These are phyloP conservation scores for Cercis canadensis DNA, from an alignment of 306 rosid genomes.

Conservation along the genomic window DNA sequence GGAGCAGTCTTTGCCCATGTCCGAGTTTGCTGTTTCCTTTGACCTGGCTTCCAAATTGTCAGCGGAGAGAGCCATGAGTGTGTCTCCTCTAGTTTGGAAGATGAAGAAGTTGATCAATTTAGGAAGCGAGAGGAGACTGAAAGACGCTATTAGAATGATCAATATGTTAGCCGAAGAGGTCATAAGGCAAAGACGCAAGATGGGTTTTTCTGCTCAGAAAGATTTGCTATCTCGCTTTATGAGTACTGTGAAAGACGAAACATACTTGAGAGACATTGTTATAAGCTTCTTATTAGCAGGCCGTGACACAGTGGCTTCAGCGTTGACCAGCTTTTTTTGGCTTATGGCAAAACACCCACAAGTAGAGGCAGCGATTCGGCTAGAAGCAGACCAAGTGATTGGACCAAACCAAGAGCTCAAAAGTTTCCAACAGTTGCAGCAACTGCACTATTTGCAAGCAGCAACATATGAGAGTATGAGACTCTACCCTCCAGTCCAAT, in stretches of 20 bases:
- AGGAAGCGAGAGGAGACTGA: constrained; percentile 65
- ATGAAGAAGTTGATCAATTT: constrained; percentile 63
- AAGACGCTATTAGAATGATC: constrained; percentile 48
- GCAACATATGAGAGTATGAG: constrained; percentile 80
- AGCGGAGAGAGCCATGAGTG: constrained; percentile 79
- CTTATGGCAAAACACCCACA: constrained; percentile 55
- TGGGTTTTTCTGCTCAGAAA: constrained; percentile 46
- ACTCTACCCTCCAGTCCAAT: constrained; percentile 78
- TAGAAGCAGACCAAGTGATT: constrained; percentile 61
- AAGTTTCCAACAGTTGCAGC: constrained; percentile 50
- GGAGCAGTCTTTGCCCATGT: constrained; percentile 60
- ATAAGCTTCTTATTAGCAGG: constrained; percentile 85
- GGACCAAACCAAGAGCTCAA: constrained; percentile 34
- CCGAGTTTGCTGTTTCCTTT: constrained; percentile 68
- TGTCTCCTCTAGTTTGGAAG: constrained; percentile 75
- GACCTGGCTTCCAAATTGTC: constrained; percentile 76
- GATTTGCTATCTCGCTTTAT: constrained; percentile 83
- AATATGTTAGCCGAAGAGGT: constrained; percentile 68
- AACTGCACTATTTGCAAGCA: constrained; percentile 69
- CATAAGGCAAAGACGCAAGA: constrained; percentile 54
- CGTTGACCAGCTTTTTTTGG: constrained; percentile 85
- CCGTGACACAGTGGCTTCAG: constrained; percentile 82
- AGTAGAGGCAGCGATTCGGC: constrained; percentile 45
- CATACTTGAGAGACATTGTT: constrained; percentile 68
- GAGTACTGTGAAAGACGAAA: constrained; percentile 63